Evolutionary conservation across 371 early-diverging fungal species (phyloP).

Genomic region (Dichotomocladium elegans): DNA sequence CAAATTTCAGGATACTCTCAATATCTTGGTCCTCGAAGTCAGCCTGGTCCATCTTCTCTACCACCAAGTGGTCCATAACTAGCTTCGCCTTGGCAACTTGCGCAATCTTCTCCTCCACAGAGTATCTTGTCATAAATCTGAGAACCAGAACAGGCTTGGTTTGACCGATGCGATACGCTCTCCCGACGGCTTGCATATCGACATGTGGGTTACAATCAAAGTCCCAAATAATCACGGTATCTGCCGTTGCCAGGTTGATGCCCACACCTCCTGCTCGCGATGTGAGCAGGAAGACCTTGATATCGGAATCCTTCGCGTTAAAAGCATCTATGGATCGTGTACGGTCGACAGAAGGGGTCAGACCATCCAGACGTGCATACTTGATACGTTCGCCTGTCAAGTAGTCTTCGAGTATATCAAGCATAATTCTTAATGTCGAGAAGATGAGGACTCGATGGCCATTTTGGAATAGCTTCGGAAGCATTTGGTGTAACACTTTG

Average conservation of each 20-base stretch:
- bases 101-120: conserved; percentile 74
- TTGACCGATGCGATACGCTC: conserved; percentile 96
- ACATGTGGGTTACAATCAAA: conserved; percentile 94
- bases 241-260: conserved; percentile 91
- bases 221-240: conserved; percentile 93
- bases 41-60: conserved; percentile 71
- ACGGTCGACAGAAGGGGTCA: conserved; percentile 56
- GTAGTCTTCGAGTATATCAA: conserved; percentile 75
- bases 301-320: conserved; percentile 67
- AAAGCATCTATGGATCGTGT: conserved; percentile 82
- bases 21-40: conserved; percentile 60
- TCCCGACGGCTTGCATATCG: conserved; percentile 86
- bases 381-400: conserved; percentile 41
- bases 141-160: conserved; percentile 79
- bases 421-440: conserved; percentile 62
- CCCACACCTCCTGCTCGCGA: conserved; percentile 96
- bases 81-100: conserved; percentile 82
- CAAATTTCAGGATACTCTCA: conserved; percentile 73
- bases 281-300: conserved; percentile 78
- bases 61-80: conserved; percentile 81
- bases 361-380: conserved; percentile 84
- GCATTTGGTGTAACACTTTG: conserved; percentile 60
- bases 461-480: conserved; percentile 50
- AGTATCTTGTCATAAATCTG: conserved; percentile 79
- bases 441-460: conserved; percentile 75